A percentile compares a stretch with the other conserved stretches of the same genome.
Evolutionary conservation across 345 rosid genomes (phyloP).

Genomic region (Eucalyptus rudis): DNA sequence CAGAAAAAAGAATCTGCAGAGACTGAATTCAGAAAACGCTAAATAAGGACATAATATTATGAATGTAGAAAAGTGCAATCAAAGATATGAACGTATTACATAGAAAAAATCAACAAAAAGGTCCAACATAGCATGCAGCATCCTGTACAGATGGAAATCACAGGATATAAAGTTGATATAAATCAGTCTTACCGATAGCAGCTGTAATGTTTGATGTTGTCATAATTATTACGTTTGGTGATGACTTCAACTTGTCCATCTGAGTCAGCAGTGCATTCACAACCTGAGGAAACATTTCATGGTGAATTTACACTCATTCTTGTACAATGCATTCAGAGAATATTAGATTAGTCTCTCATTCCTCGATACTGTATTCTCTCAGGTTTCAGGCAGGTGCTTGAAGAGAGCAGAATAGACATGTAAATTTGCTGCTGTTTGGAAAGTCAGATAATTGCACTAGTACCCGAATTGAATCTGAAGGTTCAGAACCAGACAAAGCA

Average conservation of each 20-base stretch:
- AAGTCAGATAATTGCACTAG: neutral
- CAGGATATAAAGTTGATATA: neutral
- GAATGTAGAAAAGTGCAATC: neutral
- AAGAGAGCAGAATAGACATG: neutral
- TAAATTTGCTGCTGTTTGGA: neutral
- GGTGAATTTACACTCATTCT: neutral
- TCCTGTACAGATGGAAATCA: neutral
- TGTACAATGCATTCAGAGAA: neutral
- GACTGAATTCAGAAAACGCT: neutral
- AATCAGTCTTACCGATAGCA: conserved; percentile 69
- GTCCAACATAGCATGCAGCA: neutral
- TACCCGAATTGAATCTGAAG: conserved; percentile 98
- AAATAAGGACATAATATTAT: neutral
- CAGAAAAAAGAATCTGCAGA: neutral
- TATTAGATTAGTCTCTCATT: neutral
- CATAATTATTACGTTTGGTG: conserved; percentile 80
- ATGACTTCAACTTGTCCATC: conserved; percentile 91
- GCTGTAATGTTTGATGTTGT: conserved; percentile 97
- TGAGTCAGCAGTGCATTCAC: conserved; percentile 96
- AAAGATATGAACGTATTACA: neutral
- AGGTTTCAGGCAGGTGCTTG: neutral
- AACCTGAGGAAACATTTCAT: conserved; percentile 41
- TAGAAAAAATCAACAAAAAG: neutral
- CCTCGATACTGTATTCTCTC: neutral
- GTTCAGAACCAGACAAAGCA: conserved; percentile 96